phyloP scores from a whole-genome alignment of 257 asterid species.

The Rubia yunnanensis region DNA sequence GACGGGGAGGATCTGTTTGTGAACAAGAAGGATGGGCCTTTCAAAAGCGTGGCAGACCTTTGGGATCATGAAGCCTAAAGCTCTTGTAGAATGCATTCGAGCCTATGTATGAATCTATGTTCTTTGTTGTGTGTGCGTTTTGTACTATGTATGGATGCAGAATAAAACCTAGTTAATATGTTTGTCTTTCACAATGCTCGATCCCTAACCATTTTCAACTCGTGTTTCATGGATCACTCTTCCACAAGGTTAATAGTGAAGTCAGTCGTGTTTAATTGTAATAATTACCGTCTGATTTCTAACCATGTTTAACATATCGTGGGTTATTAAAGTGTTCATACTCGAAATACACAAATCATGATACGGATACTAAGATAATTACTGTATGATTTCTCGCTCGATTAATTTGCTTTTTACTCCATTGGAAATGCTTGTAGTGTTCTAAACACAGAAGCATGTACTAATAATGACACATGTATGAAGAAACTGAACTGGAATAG shows the following conservation, averaged over 20 bases:
- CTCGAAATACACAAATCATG: too few species aligned
- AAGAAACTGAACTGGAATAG: background rate
- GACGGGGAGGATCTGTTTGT: slow-evolving; percentile 47
- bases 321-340: too few species aligned
- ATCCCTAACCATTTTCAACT: background rate
- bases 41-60: slow-evolving; percentile 32
- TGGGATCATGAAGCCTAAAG: slow-evolving; percentile 47
- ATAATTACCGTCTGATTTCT: too few species aligned
- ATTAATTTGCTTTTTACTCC: too few species aligned
- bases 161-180: background rate
- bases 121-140: too few species aligned
- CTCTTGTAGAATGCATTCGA: background rate
- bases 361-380: too few species aligned
- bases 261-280: too few species aligned
- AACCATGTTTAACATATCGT: too few species aligned
- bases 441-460: background rate
- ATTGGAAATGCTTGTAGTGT: too few species aligned
- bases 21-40: slow-evolving; percentile 49
- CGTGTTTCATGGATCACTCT: too few species aligned
- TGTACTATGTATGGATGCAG: background rate
- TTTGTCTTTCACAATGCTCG: background rate
- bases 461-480: background rate
- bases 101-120: background rate
- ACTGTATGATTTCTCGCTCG: too few species aligned
- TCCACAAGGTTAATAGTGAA: too few species aligned